Evolutionary conservation across 805 yeast genomes (phyloP).

Genomic region (Barnettozyma salicaria): DNA sequence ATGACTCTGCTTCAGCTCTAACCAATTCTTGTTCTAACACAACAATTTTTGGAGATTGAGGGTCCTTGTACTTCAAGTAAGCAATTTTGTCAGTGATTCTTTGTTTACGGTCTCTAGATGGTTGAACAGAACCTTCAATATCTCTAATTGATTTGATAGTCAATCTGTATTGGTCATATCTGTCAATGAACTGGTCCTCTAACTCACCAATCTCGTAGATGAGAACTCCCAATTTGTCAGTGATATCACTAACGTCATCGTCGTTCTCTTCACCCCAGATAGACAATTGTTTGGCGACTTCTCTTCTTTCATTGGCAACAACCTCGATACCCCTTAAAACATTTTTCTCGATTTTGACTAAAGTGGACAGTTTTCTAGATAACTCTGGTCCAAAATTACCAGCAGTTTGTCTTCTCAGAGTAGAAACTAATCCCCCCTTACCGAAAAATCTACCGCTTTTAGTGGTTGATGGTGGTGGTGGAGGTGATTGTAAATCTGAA

Average conservation of each 20-base stretch:
- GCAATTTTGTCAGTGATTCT: constrained; percentile 84
- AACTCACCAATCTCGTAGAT: constrained; percentile 79
- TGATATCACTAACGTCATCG: constrained; percentile 79
- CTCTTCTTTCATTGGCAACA: constrained; percentile 71
- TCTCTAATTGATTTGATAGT: constrained; percentile 77
- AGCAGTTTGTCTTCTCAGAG: constrained; percentile 67
- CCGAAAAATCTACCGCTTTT: constrained; percentile 85
- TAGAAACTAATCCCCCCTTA: constrained; percentile 52
- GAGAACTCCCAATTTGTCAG: constrained; percentile 81
- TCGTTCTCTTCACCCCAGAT: constrained; percentile 86
- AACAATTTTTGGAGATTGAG: constrained; percentile 71
- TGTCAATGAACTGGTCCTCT: constrained; percentile 82
- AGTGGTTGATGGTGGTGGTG: constrained; percentile 92
- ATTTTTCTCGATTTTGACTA: constrained; percentile 77
- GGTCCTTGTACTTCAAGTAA: constrained; percentile 77
- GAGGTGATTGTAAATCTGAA: constrained; percentile 86
- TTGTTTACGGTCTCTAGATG: constrained; percentile 80
- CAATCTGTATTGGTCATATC: constrained; percentile 80
- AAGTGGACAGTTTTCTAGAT: constrained; percentile 64
- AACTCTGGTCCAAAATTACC: constrained; percentile 79
- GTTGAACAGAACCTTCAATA: constrained; percentile 83
- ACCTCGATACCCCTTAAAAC: constrained; percentile 74
- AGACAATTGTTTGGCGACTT: constrained; percentile 76
- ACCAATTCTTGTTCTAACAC: constrained; percentile 85
- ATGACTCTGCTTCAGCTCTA: constrained; percentile 86